phyloP scores from a whole-genome alignment of 2,329 filamentous ascomycete genomes.

The Massarina eburnea region DNA sequence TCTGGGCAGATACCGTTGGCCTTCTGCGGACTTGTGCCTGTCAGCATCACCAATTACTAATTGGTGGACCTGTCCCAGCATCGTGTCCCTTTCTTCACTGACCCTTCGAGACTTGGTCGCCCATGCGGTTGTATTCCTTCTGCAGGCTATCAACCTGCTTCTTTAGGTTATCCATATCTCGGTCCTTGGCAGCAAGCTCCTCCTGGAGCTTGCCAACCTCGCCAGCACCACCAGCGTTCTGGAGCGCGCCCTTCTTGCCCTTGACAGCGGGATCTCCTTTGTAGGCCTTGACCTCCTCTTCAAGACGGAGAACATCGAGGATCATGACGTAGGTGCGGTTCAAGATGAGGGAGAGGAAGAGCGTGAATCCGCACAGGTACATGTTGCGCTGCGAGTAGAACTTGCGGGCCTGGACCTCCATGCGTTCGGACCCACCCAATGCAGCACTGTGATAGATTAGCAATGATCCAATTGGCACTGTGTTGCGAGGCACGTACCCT shows the following conservation, averaged over 20 bases:
- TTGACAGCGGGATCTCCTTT: slow-evolving; percentile 65
- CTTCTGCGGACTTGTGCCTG: slow-evolving; percentile 9
- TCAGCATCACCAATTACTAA: slow-evolving; percentile 14
- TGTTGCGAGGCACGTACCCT: slow-evolving; percentile 48
- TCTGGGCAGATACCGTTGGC: slow-evolving; percentile 12
- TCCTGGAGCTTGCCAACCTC: slow-evolving; percentile 71
- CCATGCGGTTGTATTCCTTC: slow-evolving; percentile 81
- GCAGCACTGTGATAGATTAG: slow-evolving; percentile 54
- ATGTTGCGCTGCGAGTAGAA: slow-evolving; percentile 99
- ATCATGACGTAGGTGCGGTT: slow-evolving; percentile 99
- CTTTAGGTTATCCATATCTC: slow-evolving; percentile 83
- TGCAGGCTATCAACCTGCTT: slow-evolving; percentile 85
- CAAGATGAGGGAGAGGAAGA: slow-evolving; percentile 97
- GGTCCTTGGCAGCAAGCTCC: slow-evolving; percentile 71
- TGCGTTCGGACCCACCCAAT: slow-evolving; percentile 83
- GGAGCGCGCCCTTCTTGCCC: slow-evolving; percentile 65
- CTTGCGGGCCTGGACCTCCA: slow-evolving; percentile 98
- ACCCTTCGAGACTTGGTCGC: slow-evolving; percentile 75
- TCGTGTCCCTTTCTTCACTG: slow-evolving; percentile 45
- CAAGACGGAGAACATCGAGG: slow-evolving; percentile 84
- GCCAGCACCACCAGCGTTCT: slow-evolving; percentile 70
- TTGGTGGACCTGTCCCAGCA: slow-evolving; percentile 3
- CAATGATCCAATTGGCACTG: not conserved
- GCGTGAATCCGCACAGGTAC: slow-evolving; percentile 99
- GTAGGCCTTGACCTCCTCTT: slow-evolving; percentile 85